These are phyloP conservation scores for Penium margaritaceum DNA, from an alignment of 139 green algal species.

Conservation along the genomic window DNA sequence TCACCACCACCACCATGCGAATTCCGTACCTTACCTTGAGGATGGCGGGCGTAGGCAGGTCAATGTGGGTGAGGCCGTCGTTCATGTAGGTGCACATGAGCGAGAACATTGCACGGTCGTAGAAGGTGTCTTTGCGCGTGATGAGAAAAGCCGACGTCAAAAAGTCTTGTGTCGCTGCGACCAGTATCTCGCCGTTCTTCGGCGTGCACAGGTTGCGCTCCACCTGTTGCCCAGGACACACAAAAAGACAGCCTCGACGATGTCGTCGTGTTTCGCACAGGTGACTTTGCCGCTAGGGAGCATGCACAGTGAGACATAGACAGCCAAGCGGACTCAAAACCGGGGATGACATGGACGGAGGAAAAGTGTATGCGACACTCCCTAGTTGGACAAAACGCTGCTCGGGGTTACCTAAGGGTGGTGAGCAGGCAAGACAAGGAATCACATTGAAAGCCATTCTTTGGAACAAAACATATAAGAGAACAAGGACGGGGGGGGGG, in stretches of 20 bases:
- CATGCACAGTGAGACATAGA: not conserved
- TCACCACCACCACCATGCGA: no score
- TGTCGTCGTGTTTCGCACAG: not conserved
- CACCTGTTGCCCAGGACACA: constrained; percentile 33
- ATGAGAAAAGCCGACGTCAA: constrained; percentile 87
- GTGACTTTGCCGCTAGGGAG: not conserved
- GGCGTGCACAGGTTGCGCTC: constrained; percentile 84
- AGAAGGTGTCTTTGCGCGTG: constrained; percentile 56
- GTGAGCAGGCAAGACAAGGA: no score
- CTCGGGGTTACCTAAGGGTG: no score
- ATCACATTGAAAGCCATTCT: no score
- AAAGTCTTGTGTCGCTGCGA: constrained; percentile 94
- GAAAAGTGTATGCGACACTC: no score
- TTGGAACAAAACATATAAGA: no score
- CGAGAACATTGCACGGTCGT: constrained; percentile 61
- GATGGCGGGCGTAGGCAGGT: constrained; percentile 56
- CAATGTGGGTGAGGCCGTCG: constrained; percentile 59
- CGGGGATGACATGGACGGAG: constrained; percentile 1
- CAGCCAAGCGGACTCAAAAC: not conserved
- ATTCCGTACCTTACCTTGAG: constrained; percentile 47
- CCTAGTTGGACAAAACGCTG: no score
- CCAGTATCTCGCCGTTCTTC: constrained; percentile 93
- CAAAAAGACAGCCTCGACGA: not conserved
- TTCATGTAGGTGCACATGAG: constrained; percentile 67
- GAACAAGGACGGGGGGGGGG: no score